Base-by-base conservation (phyloP, 257 asterid genomes). In the Osmanthus fragrans region DNA sequence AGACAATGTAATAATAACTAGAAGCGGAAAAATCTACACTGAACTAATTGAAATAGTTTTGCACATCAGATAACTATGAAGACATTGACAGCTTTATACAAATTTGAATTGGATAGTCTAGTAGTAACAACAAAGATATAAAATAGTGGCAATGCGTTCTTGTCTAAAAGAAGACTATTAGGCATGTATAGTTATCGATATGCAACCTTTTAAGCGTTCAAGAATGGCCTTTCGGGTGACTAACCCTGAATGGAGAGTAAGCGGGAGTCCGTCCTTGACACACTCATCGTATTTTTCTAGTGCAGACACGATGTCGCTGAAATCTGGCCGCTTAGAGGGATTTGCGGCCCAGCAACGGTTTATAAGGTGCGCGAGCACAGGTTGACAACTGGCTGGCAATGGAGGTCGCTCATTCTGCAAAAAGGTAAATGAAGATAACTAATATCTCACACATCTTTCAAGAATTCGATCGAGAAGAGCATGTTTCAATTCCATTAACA, bases 381-480 rank as follows among this genome's bases (percentile, higher is more conserved):
- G 91, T 60, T 93, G 94, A 47, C 98, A 93, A 81, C 97, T 95
- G 10, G 91, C 94, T 7, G 97, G 88, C 42, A 95, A 73, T 1
- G 97, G 97, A 10, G 99, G 98, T 58, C 98, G 80, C 84, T 96
- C 97, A 2, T 93, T 92, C 99, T 94, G 90, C 76, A 86, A 70
- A n/a, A 72, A 11, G 51, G 16, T 3, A 2, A 42, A 42, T 5
- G 4, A 42, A 11, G 36, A 0, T 42, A 42, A 42, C 16, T 9
- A 40, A 42, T 42, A 12, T 42, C 51, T 11, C 51, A 12, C 51
- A 3, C 1, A 8, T 42, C 51, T 42, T 51, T 51, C 23, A 18
- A 15, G 60, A 51, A 51, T 4, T 51, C 18, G 7, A 51, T 51
- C 23, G 0, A 51, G 9, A 8, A 51, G 1, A 51, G 21, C 5